Evolutionary conservation across 768 basidiomycete genomes (phyloP).

Genomic region (Paxillus involutus): DNA sequence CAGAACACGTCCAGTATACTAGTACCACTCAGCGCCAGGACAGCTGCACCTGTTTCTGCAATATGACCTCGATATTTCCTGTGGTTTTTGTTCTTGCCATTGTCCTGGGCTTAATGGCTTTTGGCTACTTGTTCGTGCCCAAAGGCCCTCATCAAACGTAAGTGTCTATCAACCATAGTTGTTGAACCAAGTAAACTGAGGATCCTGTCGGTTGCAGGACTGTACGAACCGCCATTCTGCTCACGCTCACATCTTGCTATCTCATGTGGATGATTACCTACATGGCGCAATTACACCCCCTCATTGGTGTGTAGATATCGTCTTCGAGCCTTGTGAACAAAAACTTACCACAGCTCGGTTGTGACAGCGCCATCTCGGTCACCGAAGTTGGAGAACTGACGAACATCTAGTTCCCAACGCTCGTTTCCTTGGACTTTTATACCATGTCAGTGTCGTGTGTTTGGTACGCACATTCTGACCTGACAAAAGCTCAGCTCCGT

Average conservation of each 20-base stretch:
- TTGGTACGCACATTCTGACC: background rate
- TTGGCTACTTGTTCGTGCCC: constrained; percentile 67
- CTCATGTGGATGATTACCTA: constrained; percentile 99
- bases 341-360: constrained; percentile 1
- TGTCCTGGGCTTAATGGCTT: constrained; percentile 61
- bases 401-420: background rate
- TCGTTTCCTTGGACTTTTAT: constrained; percentile 14
- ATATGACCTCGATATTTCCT: constrained; percentile 72
- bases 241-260: constrained; percentile 82
- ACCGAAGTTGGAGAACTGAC: constrained; percentile 14
- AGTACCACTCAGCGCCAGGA: background rate
- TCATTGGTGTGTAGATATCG: constrained; percentile 64
- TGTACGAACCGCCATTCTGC: constrained; percentile 75
- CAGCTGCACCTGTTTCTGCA: background rate
- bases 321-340: background rate
- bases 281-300: constrained; percentile 88
- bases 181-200: background rate
- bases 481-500: constrained; percentile 10
- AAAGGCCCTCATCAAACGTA: constrained; percentile 93
- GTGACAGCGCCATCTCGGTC: constrained; percentile 19
- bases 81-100: constrained; percentile 67
- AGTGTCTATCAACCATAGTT: constrained; percentile 28
- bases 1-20: background rate
- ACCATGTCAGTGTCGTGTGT: constrained; percentile 18
- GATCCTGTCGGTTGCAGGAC: constrained; percentile 48